Percentiles rank a stretch among this genome's conserved stretches.
Evolutionary conservation across 2,329 filamentous ascomycete species (phyloP).

Genomic region (Ascocoryne sarcoides): DNA sequence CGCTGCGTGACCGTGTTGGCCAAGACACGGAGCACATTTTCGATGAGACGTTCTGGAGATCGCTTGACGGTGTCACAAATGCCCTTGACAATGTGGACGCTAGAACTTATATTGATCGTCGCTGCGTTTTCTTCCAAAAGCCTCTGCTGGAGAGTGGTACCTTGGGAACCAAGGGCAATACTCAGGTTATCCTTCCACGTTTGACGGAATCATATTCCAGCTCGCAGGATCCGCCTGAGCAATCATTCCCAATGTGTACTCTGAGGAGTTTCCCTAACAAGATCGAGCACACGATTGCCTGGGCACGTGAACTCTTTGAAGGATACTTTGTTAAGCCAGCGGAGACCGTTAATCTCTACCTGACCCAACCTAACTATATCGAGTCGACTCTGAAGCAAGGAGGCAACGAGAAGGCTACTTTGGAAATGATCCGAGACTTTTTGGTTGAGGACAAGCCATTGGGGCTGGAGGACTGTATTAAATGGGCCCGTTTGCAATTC

Average conservation of each 20-base stretch:
- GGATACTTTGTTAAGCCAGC: slow-evolving; percentile 87
- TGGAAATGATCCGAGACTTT: slow-evolving; percentile 85
- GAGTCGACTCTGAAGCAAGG: slow-evolving; percentile 82
- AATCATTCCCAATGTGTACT: slow-evolving; percentile 99
- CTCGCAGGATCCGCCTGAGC: slow-evolving; percentile 94
- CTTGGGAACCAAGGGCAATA: slow-evolving; percentile 98
- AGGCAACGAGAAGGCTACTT: slow-evolving; percentile 86
- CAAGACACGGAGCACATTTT: slow-evolving; percentile 89
- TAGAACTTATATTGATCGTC: slow-evolving; percentile 88
- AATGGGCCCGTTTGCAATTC: slow-evolving; percentile 89
- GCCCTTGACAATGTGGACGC: slow-evolving; percentile 97
- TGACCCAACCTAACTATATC: slow-evolving; percentile 85
- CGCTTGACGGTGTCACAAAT: slow-evolving; percentile 87
- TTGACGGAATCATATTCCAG: slow-evolving; percentile 95
- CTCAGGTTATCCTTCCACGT: slow-evolving; percentile 84
- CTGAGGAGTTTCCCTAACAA: slow-evolving; percentile 94
- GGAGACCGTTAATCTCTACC: slow-evolving; percentile 88
- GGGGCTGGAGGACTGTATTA: slow-evolving; percentile 91
- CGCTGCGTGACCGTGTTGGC: slow-evolving; percentile 82
- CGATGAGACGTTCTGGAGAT: slow-evolving; percentile 85
- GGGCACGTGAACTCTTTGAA: slow-evolving; percentile 94
- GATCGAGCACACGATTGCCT: slow-evolving; percentile 98
- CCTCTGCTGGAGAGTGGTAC: slow-evolving; percentile 93
- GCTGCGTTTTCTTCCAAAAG: slow-evolving; percentile 98
- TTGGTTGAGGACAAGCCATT: slow-evolving; percentile 86